phyloP scores from a whole-genome alignment of 2,329 filamentous ascomycete species.

The Ophiostoma sp. region DNA sequence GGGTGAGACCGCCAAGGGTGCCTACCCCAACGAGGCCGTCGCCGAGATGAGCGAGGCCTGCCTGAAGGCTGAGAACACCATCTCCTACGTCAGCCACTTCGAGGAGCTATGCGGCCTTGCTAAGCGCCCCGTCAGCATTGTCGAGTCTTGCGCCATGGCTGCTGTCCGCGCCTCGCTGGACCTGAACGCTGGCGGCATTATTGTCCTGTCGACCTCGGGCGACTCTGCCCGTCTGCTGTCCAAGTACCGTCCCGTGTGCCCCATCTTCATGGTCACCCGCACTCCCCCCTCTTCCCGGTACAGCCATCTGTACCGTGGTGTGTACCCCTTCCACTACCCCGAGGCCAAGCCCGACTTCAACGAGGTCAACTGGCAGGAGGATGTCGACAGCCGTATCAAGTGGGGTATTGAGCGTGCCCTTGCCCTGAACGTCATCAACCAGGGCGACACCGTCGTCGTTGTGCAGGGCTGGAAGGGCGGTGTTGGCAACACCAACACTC shows the following conservation, averaged over 20 bases:
- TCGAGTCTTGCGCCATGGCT: conserved; percentile 94
- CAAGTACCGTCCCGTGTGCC: conserved; percentile 98
- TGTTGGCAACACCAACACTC: conserved; percentile 86
- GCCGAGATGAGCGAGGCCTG: conserved; percentile 98
- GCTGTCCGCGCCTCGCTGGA: conserved; percentile 93
- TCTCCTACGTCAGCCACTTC: conserved; percentile 93
- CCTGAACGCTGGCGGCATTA: conserved; percentile 91
- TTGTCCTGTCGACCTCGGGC: conserved; percentile 92
- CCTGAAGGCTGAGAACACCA: conserved; percentile 92
- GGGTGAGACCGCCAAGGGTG: conserved; percentile 96
- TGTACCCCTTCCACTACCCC: conserved; percentile 94
- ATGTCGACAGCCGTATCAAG: conserved; percentile 95
- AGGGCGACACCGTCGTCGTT: conserved; percentile 71
- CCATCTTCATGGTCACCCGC: conserved; percentile 98
- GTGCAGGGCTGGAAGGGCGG: conserved; percentile 89
- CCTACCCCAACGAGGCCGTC: conserved; percentile 87
- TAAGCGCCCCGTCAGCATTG: conserved; percentile 76
- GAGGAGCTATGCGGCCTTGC: conserved; percentile 86
- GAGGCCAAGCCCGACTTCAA: conserved; percentile 93
- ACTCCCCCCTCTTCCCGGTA: conserved; percentile 79
- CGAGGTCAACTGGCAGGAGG: conserved; percentile 94
- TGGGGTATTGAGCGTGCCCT: conserved; percentile 90
- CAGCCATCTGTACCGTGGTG: conserved; percentile 91
- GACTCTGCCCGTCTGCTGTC: conserved; percentile 90
- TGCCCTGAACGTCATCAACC: conserved; percentile 67